Evolutionary conservation across 305 asterid genomes (phyloP).

Genomic region (Ilex paraguariensis): DNA sequence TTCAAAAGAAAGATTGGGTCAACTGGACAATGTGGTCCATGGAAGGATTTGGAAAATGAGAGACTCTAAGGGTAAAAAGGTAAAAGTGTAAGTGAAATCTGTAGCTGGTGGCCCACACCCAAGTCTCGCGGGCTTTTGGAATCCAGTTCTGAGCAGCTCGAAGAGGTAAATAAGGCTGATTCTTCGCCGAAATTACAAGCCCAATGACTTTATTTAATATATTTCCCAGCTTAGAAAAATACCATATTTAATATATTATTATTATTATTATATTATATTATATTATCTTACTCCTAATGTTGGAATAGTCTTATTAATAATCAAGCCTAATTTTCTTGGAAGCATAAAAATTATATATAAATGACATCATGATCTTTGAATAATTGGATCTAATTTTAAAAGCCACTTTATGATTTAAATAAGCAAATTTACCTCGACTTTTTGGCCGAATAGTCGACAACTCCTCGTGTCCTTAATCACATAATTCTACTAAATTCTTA

Average conservation of each 20-base stretch:
- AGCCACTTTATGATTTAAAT: no score
- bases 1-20: background rate
- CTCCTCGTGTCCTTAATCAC: no score
- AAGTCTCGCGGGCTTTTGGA: constrained; percentile 59
- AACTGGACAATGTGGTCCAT: background rate
- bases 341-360: constrained; percentile 18
- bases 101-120: constrained; percentile 17
- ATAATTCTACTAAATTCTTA: no score
- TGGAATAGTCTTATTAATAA: constrained; percentile 32
- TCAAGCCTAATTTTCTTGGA: constrained; percentile 17
- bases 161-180: constrained; percentile 83
- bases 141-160: constrained; percentile 40
- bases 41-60: background rate
- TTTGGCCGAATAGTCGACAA: no score
- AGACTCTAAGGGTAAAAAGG: constrained; percentile 1
- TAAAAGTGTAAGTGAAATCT: constrained; percentile 8
- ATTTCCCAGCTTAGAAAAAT: background rate
- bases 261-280: no score
- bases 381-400: no score
- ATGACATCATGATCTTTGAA: background rate
- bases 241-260: constrained; percentile 1
- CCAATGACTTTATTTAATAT: constrained; percentile 23
- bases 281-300: constrained; percentile 10
- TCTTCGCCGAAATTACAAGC: constrained; percentile 66
- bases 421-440: no score